These are phyloP conservation scores for Colletotrichum chrysophilum DNA, from an alignment of 2,329 filamentous ascomycete genomes.

Conservation along the genomic window DNA sequence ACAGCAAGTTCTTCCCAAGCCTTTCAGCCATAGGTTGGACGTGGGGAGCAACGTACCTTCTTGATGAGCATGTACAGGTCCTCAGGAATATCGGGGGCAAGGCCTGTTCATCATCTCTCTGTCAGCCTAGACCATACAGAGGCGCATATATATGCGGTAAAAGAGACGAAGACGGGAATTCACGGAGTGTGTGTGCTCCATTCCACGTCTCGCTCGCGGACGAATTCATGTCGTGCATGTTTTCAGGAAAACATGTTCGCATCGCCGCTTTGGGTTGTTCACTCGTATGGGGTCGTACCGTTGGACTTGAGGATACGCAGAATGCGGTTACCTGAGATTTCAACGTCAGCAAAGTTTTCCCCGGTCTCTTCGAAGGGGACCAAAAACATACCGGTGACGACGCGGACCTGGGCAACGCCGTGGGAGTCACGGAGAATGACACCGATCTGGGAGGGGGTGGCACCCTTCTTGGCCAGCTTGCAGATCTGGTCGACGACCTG, in stretches of 20 bases:
- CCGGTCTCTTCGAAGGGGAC: neutral
- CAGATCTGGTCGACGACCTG: slow-evolving; percentile 99
- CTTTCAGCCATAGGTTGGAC: neutral
- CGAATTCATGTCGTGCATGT: neutral
- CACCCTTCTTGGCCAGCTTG: slow-evolving; percentile 99
- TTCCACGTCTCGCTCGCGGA: slow-evolving; percentile 6
- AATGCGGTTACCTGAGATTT: slow-evolving; percentile 90
- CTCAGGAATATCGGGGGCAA: slow-evolving; percentile 98
- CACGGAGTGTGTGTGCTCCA: neutral
- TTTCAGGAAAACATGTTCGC: neutral
- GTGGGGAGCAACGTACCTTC: slow-evolving; percentile 70
- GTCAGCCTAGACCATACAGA: slow-evolving; percentile 94
- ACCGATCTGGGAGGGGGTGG: slow-evolving; percentile 98
- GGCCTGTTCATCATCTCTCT: slow-evolving; percentile 88
- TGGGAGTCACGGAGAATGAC: slow-evolving; percentile 98
- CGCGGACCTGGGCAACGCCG: slow-evolving; percentile 97
- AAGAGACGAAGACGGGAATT: slow-evolving; percentile 9
- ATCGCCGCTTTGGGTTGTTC: slow-evolving; percentile 17
- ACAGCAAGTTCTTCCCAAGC: neutral
- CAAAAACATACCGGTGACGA: slow-evolving; percentile 82
- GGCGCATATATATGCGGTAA: slow-evolving; percentile 56
- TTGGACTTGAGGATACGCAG: slow-evolving; percentile 97
- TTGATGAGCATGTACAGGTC: slow-evolving; percentile 99
- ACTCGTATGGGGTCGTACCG: slow-evolving; percentile 73
- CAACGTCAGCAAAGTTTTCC: slow-evolving; percentile 37